phyloP scores from a whole-genome alignment of 129 eudicot species.

The Pulicaria dysenterica region DNA sequence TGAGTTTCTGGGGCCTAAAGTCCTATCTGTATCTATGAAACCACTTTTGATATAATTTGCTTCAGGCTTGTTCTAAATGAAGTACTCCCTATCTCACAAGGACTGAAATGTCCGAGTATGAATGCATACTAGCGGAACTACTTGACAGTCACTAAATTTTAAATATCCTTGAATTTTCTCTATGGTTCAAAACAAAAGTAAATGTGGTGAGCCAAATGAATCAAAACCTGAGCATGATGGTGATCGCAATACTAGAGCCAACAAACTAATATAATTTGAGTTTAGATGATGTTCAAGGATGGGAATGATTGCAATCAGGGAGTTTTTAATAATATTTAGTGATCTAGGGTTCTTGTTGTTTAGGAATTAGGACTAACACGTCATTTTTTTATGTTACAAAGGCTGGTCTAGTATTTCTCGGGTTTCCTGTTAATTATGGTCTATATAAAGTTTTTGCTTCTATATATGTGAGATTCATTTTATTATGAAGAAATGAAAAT shows the following conservation, averaged over 20 bases:
- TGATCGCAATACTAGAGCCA: background rate
- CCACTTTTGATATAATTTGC: background rate
- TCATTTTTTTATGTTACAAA: too few species aligned
- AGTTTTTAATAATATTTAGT: too few species aligned
- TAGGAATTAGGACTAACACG: too few species aligned
- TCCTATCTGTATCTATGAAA: background rate
- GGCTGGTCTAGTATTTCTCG: too few species aligned
- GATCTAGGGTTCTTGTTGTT: too few species aligned
- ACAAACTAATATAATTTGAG: background rate
- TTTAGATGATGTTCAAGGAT: background rate
- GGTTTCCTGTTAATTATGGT: too few species aligned
- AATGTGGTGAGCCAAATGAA: background rate
- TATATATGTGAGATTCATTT: too few species aligned
- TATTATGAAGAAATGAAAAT: too few species aligned
- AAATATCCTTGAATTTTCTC: slow-evolving; percentile 1
- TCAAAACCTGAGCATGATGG: background rate
- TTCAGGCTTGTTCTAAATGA: slow-evolving; percentile 4
- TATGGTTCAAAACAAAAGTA: background rate
- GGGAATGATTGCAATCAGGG: too few species aligned
- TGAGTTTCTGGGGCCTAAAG: background rate
- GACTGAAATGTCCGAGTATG: slow-evolving; percentile 1
- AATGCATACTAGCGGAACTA: slow-evolving; percentile 19
- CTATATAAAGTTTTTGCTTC: too few species aligned
- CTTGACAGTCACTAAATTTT: background rate
- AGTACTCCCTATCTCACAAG: slow-evolving; percentile 5